Conservation (phyloP, 2,329 filamentous ascomycete genomes). For the Didymellaceae sp. region DNA sequence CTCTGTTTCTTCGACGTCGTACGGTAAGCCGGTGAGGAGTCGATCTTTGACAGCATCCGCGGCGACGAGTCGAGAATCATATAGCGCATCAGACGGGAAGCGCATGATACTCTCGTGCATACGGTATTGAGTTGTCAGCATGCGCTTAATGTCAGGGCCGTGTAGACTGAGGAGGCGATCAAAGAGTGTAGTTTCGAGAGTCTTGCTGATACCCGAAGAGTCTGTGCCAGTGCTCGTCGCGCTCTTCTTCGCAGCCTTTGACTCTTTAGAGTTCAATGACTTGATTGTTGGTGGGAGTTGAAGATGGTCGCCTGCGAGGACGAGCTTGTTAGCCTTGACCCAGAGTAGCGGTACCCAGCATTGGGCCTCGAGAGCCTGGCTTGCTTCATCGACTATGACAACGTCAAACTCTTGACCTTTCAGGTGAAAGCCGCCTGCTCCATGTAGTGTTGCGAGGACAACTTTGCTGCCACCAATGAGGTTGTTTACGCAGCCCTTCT, state of each 20-base stretch:
- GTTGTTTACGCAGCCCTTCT: slow-evolving; percentile 78
- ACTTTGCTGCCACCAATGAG: slow-evolving; percentile 81
- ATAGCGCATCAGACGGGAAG: slow-evolving; percentile 88
- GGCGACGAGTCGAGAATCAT: slow-evolving; percentile 80
- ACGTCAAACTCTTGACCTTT: slow-evolving; percentile 85
- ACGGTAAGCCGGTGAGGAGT: slow-evolving; percentile 77
- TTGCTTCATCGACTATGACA: slow-evolving; percentile 94
- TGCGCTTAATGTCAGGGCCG: slow-evolving; percentile 83
- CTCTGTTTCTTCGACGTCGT: slow-evolving; percentile 78
- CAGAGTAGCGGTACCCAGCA: slow-evolving; percentile 91
- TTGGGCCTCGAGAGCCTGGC: slow-evolving; percentile 93
- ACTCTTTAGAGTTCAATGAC: slow-evolving; percentile 61
- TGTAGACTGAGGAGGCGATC: slow-evolving; percentile 84
- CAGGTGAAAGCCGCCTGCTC: slow-evolving; percentile 84
- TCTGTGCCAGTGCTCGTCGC: slow-evolving; percentile 36
- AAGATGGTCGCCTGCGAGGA: slow-evolving; percentile 92
- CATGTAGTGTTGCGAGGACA: slow-evolving; percentile 90
- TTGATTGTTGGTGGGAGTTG: slow-evolving; percentile 96
- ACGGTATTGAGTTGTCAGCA: slow-evolving; percentile 96
- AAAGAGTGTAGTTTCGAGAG: slow-evolving; percentile 89
- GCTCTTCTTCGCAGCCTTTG: slow-evolving; percentile 41
- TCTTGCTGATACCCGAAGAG: slow-evolving; percentile 55
- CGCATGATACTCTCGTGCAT: slow-evolving; percentile 98
- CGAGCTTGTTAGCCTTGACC: slow-evolving; percentile 74
- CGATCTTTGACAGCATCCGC: slow-evolving; percentile 78